A percentile compares a stretch with the other conserved stretches of the same genome.
These are phyloP conservation scores for Corynascus novoguineensis DNA, from an alignment of 495 filamentous ascomycete genomes.

Conservation along the genomic window DNA sequence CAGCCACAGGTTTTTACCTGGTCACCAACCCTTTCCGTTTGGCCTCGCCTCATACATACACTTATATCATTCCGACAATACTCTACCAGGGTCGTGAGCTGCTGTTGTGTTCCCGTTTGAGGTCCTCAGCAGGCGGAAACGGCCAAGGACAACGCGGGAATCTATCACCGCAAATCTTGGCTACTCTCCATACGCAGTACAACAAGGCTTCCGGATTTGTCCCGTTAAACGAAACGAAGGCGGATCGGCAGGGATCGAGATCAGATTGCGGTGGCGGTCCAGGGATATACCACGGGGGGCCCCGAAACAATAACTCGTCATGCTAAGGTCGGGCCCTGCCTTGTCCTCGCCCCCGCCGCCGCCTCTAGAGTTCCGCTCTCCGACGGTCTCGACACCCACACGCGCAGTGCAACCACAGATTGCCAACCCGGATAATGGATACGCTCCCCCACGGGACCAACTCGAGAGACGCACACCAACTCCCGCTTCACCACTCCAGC, in stretches of 20 bases:
- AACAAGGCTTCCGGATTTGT: not conserved
- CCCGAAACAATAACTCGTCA: slow-evolving; percentile 41
- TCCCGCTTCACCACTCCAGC: slow-evolving; percentile 13
- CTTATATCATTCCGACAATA: too few species aligned
- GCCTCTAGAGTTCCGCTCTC: slow-evolving; percentile 14
- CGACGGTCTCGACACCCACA: slow-evolving; percentile 13
- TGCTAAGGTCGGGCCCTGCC: slow-evolving; percentile 39
- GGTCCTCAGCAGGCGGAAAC: not conserved
- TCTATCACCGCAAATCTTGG: not conserved
- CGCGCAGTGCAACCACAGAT: slow-evolving; percentile 20
- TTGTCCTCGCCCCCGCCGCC: slow-evolving; percentile 20
- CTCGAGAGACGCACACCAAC: slow-evolving; percentile 23
- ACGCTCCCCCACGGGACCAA: slow-evolving; percentile 19
- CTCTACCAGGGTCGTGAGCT: not conserved
- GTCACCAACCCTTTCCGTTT: too few species aligned
- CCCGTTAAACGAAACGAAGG: slow-evolving; percentile 5
- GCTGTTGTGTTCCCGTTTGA: not conserved
- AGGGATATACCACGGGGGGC: slow-evolving; percentile 19
- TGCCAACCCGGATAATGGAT: slow-evolving; percentile 18
- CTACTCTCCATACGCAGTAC: not conserved
- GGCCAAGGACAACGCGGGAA: not conserved
- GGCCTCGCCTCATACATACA: not conserved
- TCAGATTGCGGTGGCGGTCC: slow-evolving; percentile 13
- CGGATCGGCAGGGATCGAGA: not conserved
- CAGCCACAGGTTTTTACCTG: too few species aligned